Percentiles rank a stretch among this genome's conserved stretches.
Evolutionary conservation across 495 filamentous ascomycete genomes (phyloP).

Genomic region (Penicillium pancosmium): DNA sequence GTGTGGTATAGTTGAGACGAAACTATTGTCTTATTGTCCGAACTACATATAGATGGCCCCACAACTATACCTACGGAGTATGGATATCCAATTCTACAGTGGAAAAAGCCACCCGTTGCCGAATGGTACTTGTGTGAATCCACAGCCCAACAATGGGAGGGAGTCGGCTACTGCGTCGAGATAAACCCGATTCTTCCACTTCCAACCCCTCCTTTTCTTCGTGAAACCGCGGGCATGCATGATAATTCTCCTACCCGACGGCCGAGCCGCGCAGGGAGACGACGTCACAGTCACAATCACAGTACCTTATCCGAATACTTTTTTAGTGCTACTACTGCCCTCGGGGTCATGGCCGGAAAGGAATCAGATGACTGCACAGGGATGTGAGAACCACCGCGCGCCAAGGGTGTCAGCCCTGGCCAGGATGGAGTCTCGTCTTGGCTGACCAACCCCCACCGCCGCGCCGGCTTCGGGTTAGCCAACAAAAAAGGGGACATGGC

Average conservation of each 20-base stretch:
- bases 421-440: conserved; percentile 1
- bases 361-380: conserved; percentile 12
- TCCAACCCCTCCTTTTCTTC: neutral
- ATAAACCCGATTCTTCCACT: too few relatives aligned
- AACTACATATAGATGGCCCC: too few relatives aligned
- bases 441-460: neutral
- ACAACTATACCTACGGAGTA: neutral
- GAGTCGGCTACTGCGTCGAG: too few relatives aligned
- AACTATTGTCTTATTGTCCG: too few relatives aligned
- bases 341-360: conserved; percentile 1
- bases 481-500: neutral
- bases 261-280: conserved; percentile 18
- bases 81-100: too few relatives aligned
- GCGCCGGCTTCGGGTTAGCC: neutral
- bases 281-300: conserved; percentile 11
- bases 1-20: too few relatives aligned
- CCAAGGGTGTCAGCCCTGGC: conserved; percentile 5
- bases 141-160: neutral
- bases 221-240: conserved; percentile 1
- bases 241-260: conserved; percentile 22
- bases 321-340: neutral
- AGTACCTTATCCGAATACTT: neutral
- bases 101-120: neutral
- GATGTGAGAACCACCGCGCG: conserved; percentile 3
- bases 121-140: neutral